Conservation (phyloP, 129 eudicot genomes). For the Smallanthus sonchifolius region DNA sequence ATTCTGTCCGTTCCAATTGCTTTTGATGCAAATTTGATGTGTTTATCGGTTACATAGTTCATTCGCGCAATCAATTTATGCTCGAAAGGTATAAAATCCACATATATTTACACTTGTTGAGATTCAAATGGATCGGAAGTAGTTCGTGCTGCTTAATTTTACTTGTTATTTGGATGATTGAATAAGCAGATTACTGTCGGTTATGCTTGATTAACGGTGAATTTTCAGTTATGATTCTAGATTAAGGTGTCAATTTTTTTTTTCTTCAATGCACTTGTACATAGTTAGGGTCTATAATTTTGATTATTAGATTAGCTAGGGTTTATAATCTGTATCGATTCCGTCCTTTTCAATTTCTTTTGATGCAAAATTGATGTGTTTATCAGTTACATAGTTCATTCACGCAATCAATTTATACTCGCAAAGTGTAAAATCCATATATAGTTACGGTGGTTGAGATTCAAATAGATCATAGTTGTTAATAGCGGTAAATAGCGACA, state of each 20-base stretch:
- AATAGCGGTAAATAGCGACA: no score
- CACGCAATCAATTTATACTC: neutral
- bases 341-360: neutral
- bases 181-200: neutral
- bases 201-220: neutral
- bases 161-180: neutral
- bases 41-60: neutral
- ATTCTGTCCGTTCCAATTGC: neutral
- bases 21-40: neutral
- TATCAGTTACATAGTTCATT: neutral
- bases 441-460: neutral
- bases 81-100: neutral
- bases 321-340: neutral
- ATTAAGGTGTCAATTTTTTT: neutral
- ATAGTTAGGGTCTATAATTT: neutral
- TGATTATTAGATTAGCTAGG: slow-evolving; percentile 7
- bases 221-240: neutral
- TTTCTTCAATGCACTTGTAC: no score
- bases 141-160: neutral
- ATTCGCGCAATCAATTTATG: neutral
- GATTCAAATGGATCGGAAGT: neutral
- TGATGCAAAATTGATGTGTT: neutral
- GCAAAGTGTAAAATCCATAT: neutral
- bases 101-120: neutral
- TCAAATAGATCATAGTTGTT: no score